A percentile compares a stretch with the other conserved stretches of the same genome.
phyloP scores from a whole-genome alignment of 257 asterid genomes.

The Phtheirospermum japonicum region DNA sequence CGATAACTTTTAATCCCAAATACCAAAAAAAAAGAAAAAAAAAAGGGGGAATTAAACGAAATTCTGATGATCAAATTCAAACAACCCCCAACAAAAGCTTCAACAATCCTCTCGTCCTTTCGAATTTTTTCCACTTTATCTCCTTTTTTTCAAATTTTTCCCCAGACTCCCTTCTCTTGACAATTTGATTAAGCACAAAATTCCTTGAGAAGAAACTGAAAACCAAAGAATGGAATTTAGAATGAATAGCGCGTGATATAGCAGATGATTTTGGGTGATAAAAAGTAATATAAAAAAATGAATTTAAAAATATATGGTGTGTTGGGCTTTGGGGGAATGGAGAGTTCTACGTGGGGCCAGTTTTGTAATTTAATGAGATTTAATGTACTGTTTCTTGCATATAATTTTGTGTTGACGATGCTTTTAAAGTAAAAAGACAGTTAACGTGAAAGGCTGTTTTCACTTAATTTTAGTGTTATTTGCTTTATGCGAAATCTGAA shows the following conservation, averaged over 20 bases:
- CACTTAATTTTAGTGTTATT: not conserved
- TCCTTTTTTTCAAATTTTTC: slow-evolving; percentile 21
- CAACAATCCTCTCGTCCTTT: not conserved
- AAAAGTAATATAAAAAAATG: not conserved
- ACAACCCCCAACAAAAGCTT: slow-evolving; percentile 9
- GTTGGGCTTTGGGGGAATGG: slow-evolving; percentile 18
- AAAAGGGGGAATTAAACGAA: slow-evolving; percentile 1
- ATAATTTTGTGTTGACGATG: slow-evolving; percentile 5
- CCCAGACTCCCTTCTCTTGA: not conserved
- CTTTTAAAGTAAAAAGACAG: not conserved
- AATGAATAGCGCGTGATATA: slow-evolving; percentile 37
- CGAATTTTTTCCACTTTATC: not conserved
- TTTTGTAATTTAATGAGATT: slow-evolving; percentile 15
- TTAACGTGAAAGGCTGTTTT: not conserved
- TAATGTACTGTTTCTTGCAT: slow-evolving; percentile 8
- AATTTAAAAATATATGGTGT: slow-evolving; percentile 15
- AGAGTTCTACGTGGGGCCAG: slow-evolving; percentile 33
- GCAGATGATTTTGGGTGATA: slow-evolving; percentile 20
- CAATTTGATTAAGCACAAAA: not conserved
- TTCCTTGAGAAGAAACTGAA: slow-evolving; percentile 25
- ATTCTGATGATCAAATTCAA: slow-evolving; percentile 24
- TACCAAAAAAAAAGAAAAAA: slow-evolving; percentile 2
- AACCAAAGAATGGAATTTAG: slow-evolving; percentile 26
- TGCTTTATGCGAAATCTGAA: not conserved
- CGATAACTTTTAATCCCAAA: slow-evolving; percentile 1